Percentiles rank a stretch among this genome's conserved stretches.
Conservation (phyloP, 2,329 filamentous ascomycete genomes). For the Ascomycota sp. region DNA sequence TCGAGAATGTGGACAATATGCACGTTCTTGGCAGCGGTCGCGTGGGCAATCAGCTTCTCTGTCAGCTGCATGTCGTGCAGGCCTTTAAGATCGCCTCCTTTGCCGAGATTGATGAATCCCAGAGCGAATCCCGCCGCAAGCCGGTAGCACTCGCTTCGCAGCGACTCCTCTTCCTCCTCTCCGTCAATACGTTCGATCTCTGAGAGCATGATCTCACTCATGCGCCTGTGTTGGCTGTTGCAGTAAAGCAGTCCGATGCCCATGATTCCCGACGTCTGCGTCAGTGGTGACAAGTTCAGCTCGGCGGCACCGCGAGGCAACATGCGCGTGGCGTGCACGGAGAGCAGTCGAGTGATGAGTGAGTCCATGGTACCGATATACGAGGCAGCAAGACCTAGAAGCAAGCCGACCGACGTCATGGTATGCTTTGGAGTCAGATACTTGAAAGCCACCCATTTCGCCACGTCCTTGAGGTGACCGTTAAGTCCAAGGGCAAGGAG, state of each 20-base stretch:
- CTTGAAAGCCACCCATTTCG: constrained; percentile 97
- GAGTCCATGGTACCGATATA: constrained; percentile 96
- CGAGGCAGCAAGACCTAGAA: constrained; percentile 77
- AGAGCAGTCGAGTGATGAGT: constrained; percentile 74
- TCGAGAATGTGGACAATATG: constrained; percentile 84
- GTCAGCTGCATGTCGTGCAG: constrained; percentile 85
- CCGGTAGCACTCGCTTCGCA: constrained; percentile 89
- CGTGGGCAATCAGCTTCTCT: constrained; percentile 65
- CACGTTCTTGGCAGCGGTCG: constrained; percentile 74
- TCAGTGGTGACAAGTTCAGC: constrained; percentile 75
- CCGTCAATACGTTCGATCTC: constrained; percentile 75
- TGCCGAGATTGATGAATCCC: constrained; percentile 83
- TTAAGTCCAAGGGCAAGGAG: constrained; percentile 77
- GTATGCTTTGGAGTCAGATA: constrained; percentile 98
- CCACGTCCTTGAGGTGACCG: constrained; percentile 78
- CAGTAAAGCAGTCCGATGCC: constrained; percentile 87
- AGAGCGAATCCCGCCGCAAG: constrained; percentile 83
- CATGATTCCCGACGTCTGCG: constrained; percentile 91
- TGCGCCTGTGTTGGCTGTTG: constrained; percentile 84
- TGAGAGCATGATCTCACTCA: constrained; percentile 97
- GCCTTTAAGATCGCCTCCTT: constrained; percentile 68
- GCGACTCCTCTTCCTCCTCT: constrained; percentile 59
- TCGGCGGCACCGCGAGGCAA: constrained; percentile 80
- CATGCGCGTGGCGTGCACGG: constrained; percentile 89
- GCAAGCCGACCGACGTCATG: constrained; percentile 93